Conservation (phyloP, 371 early-diverging fungal species). For the Choanephora cucurbitarum region DNA sequence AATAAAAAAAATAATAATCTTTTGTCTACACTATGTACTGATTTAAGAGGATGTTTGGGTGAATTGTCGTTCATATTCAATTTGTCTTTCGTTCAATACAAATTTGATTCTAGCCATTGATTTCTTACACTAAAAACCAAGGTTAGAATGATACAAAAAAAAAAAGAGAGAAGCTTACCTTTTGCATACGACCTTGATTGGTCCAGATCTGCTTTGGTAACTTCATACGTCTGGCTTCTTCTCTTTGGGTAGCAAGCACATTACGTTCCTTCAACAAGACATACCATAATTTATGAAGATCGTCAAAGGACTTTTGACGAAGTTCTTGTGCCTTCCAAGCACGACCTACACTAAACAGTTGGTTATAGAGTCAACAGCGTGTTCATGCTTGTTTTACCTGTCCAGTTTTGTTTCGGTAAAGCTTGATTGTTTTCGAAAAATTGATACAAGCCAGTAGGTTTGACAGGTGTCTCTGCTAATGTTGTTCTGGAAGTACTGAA, state of each 20-base stretch:
- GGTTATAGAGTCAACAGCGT: too few relatives aligned
- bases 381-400: conserved; percentile 49
- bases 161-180: too few relatives aligned
- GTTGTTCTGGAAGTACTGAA: conserved; percentile 34
- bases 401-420: conserved; percentile 65
- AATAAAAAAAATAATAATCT: too few relatives aligned
- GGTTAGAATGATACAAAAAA: not conserved
- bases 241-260: conserved; percentile 82
- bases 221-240: conserved; percentile 77
- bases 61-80: conserved; percentile 58
- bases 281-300: conserved; percentile 96
- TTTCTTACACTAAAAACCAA: conserved; percentile 67
- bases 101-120: conserved; percentile 94
- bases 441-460: conserved; percentile 74
- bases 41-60: not conserved
- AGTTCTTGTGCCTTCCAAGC: conserved; percentile 92
- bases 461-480: conserved; percentile 11
- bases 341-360: conserved; percentile 69
- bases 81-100: conserved; percentile 88
- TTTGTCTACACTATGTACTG: too few relatives aligned
- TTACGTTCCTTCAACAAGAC: conserved; percentile 95
- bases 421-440: conserved; percentile 84
- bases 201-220: conserved; percentile 66
- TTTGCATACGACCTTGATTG: conserved; percentile 72
- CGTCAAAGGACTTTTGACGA: conserved; percentile 92